Conservation (phyloP, 495 filamentous ascomycete species). For the Aspergillus cavernicola region DNA sequence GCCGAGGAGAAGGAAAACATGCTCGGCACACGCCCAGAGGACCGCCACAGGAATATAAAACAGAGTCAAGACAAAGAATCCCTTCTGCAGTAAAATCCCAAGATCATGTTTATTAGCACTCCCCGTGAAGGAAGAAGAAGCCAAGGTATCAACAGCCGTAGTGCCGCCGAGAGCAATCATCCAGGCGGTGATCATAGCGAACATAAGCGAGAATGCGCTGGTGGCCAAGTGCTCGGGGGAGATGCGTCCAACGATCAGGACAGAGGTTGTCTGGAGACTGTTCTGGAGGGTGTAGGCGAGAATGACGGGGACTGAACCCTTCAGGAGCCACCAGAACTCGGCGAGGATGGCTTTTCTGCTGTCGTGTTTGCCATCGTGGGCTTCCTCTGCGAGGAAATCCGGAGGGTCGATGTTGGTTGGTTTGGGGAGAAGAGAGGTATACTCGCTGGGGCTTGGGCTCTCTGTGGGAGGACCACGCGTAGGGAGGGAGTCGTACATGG, state of each 20-base stretch:
- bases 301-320: conserved; percentile 74
- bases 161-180: conserved; percentile 89
- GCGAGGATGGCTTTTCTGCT: conserved; percentile 33
- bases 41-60: conserved; percentile 76
- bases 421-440: conserved; percentile 48
- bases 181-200: conserved; percentile 89
- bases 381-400: conserved; percentile 2
- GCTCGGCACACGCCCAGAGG: conserved; percentile 75
- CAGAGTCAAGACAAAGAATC: conserved; percentile 66
- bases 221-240: conserved; percentile 79
- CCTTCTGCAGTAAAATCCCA: conserved; percentile 76
- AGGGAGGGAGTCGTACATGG: conserved; percentile 12
- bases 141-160: conserved; percentile 84
- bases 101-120: conserved; percentile 79
- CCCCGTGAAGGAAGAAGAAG: conserved; percentile 81
- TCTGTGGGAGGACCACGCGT: neutral
- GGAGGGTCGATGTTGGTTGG: conserved; percentile 14
- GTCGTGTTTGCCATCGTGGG: conserved; percentile 11
- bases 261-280: conserved; percentile 79
- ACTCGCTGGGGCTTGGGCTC: conserved; percentile 35
- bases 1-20: conserved; percentile 70
- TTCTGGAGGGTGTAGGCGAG: conserved; percentile 88
- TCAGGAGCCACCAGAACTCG: conserved; percentile 68
- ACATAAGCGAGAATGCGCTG: conserved; percentile 90
- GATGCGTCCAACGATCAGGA: conserved; percentile 77